Evolutionary conservation across 768 basidiomycete species (phyloP), one percentile per base, ranked within the genome.

Genomic region (Dentipellis fragilis): DNA sequence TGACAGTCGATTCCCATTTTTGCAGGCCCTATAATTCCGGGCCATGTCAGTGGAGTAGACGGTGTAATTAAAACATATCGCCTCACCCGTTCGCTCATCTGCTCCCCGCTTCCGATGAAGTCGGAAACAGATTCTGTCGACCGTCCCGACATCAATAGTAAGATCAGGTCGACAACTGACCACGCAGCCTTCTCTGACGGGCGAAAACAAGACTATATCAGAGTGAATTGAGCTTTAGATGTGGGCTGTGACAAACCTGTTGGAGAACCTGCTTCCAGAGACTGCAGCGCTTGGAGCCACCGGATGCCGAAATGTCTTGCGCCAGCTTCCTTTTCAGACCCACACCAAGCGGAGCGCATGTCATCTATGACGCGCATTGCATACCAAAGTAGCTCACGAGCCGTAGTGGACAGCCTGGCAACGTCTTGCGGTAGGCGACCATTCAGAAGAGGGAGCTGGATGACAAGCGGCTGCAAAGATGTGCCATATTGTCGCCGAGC

Each of bases 1-100:
- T 73, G 61, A 90, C 78, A 4, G 81, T 81, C 1, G 80, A 73
- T 65, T 92, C 89, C 89, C 89, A 93, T 66, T 89, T 89, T 65
- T 84, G 83, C 55, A 92, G 75, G 49, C 83, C 81, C 89, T 92
- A 46, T 42, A 56, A 21, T 21, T 21, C 10, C 42, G 42, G 42
- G 42, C 19, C 11, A n/a, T 19, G n/a, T 21, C 14, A 22, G 29
- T 16, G 14, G 48, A 17, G 9, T 21, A 21, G 23, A 23, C 19
- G 29, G 22, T 21, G 48, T 21, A 2, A 23, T 10, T 14, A 6
- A 14, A 8, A 49, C 8, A 45, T 39, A 51, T 35, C 21, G 11
- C 39, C 72, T 62, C 70, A 89, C 90, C 66, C 90, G 75, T 70
- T 93, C 89, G 57, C 84, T 88, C 77, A 87, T 86, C 64, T 85